Conservation (phyloP, 768 basidiomycete genomes). For the Trametes gibbosa region DNA sequence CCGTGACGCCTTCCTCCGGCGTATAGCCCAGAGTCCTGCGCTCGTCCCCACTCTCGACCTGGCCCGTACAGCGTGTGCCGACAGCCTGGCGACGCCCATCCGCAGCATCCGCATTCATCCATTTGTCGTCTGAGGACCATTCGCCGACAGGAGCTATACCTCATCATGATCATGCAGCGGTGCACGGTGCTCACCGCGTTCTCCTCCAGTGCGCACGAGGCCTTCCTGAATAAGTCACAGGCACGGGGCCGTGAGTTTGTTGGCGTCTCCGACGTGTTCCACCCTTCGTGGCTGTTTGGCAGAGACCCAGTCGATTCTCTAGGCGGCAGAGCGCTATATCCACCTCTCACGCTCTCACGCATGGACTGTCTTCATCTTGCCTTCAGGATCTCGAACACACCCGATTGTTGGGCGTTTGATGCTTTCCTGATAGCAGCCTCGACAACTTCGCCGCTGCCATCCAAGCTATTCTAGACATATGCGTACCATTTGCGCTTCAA, state of each 20-base stretch:
- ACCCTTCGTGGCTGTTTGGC: not conserved
- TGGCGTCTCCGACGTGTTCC: not conserved
- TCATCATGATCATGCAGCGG: not conserved
- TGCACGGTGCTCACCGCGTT: not conserved
- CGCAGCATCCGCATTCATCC: conserved; percentile 8
- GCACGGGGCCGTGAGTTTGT: too few relatives aligned
- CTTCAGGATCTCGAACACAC: not conserved
- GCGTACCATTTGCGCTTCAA: too few relatives aligned
- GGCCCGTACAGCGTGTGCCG: not conserved
- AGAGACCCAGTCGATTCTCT: not conserved
- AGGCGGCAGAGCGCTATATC: not conserved
- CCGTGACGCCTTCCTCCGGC: conserved; percentile 13
- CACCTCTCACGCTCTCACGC: not conserved
- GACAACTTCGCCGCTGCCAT: not conserved
- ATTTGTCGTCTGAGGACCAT: conserved; percentile 4
- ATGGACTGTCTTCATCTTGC: not conserved
- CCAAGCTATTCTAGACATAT: not conserved
- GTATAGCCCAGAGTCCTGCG: conserved; percentile 13
- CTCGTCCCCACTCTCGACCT: conserved; percentile 11
- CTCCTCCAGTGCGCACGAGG: not conserved
- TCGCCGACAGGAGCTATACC: not conserved
- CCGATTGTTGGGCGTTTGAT: not conserved
- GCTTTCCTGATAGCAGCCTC: not conserved
- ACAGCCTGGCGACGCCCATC: not conserved
- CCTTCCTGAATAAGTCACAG: not conserved